Evolutionary conservation across 495 filamentous ascomycete genomes (phyloP).

Genomic region (Aspergillus bertholletiae): DNA sequence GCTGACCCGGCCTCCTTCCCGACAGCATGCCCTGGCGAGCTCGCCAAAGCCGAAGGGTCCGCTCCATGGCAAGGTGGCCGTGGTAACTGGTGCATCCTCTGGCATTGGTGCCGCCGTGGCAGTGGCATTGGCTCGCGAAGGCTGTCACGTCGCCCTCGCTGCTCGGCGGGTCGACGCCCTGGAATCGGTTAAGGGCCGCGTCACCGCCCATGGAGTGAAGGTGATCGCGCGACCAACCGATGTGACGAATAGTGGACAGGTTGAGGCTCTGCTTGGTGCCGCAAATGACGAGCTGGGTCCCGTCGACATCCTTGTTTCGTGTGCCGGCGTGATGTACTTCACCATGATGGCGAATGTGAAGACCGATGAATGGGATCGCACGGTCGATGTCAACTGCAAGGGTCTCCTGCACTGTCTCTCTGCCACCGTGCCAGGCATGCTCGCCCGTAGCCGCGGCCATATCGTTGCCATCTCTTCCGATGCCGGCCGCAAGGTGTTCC

Average conservation of each 20-base stretch:
- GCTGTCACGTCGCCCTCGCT: slow-evolving; percentile 58
- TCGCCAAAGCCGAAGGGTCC: slow-evolving; percentile 37
- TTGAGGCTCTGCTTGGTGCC: slow-evolving; percentile 50
- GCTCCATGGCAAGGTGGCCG: slow-evolving; percentile 50
- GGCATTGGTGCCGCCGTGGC: slow-evolving; percentile 51
- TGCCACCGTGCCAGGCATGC: slow-evolving; percentile 58
- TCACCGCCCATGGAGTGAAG: slow-evolving; percentile 48
- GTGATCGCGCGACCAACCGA: slow-evolving; percentile 59
- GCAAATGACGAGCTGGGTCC: slow-evolving; percentile 55
- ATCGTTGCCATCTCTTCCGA: slow-evolving; percentile 69
- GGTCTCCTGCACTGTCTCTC: slow-evolving; percentile 62
- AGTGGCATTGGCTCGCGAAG: slow-evolving; percentile 48
- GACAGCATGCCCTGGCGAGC: slow-evolving; percentile 32
- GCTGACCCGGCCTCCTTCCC: slow-evolving; percentile 52
- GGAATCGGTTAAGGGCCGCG: slow-evolving; percentile 49
- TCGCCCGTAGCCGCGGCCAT: slow-evolving; percentile 56
- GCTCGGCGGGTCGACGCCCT: slow-evolving; percentile 60
- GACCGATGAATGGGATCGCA: slow-evolving; percentile 64
- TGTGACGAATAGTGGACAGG: slow-evolving; percentile 53
- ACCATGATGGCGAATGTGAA: slow-evolving; percentile 68
- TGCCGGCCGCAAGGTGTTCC: slow-evolving; percentile 67
- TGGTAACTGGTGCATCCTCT: slow-evolving; percentile 48
- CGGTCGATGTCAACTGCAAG: slow-evolving; percentile 70
- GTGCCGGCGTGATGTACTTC: slow-evolving; percentile 73
- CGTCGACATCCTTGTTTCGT: slow-evolving; percentile 63